Conservation (phyloP, 805 yeast genomes). For the Vanderwaltozyma tropicalis region DNA sequence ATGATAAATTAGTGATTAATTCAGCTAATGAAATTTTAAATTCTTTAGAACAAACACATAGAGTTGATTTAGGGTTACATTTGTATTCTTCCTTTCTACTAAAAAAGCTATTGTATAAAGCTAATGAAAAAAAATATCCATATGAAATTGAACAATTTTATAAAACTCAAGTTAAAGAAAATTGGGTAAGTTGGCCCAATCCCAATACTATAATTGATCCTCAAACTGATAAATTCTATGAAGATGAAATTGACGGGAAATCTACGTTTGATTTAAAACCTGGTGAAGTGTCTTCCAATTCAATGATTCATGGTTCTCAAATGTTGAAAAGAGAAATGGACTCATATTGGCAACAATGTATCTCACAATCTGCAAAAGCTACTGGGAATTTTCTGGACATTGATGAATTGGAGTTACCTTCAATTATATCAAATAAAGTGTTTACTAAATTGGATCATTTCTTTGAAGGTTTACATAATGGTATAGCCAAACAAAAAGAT, state of each 20-base stretch:
- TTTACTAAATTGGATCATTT: constrained; percentile 20
- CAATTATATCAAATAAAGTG: constrained; percentile 10
- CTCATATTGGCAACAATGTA: constrained; percentile 20
- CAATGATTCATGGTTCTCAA: constrained; percentile 16
- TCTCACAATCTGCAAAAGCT: constrained; percentile 11
- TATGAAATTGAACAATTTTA: constrained; percentile 30
- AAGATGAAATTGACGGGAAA: constrained; percentile 8
- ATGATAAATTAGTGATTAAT: not conserved
- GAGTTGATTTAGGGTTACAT: constrained; percentile 53
- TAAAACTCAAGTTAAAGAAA: constrained; percentile 26
- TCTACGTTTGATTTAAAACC: constrained; percentile 4
- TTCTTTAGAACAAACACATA: constrained; percentile 39
- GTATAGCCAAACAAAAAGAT: constrained; percentile 17
- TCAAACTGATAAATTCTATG: constrained; percentile 17
- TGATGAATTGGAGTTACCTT: constrained; percentile 17
- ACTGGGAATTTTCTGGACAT: constrained; percentile 15
- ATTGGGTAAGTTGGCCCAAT: constrained; percentile 58
- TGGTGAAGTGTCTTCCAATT: constrained; percentile 19
- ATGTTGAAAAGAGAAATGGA: constrained; percentile 22
- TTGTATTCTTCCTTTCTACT: constrained; percentile 46
- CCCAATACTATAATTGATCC: constrained; percentile 24
- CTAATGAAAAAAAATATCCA: constrained; percentile 19
- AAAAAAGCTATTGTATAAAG: constrained; percentile 17
- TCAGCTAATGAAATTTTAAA: constrained; percentile 25
- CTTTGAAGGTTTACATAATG: constrained; percentile 19